Evolutionary conservation across 73 alveolate species (phyloP).

Genomic region (Stentor roeselii): DNA sequence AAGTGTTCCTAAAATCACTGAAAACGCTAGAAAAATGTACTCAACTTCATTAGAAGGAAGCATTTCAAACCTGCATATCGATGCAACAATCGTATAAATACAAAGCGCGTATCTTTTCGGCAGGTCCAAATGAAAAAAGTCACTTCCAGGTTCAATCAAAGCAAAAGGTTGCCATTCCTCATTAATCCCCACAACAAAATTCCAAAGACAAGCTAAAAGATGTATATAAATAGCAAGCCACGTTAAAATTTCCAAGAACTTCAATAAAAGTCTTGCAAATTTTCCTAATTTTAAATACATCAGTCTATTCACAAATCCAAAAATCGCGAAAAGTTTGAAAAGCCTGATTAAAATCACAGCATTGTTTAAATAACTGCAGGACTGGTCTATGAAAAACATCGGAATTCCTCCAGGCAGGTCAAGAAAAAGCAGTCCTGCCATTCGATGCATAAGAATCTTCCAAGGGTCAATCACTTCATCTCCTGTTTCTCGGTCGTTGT

Average conservation of each 20-base stretch:
- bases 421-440: neutral
- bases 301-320: neutral
- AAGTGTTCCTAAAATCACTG: neutral
- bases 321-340: neutral
- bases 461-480: neutral
- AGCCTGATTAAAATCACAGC: neutral
- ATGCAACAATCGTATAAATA: neutral
- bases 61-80: neutral
- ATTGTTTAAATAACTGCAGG: neutral
- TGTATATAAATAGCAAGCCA: slow-evolving; percentile 15
- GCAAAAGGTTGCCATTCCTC: neutral
- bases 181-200: neutral
- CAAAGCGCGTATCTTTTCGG: neutral
- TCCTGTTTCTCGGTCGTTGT: neutral
- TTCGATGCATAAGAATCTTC: neutral
- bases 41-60: neutral
- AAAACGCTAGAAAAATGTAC: neutral
- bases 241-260: neutral
- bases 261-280: neutral
- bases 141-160: neutral
- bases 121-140: neutral
- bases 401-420: neutral
- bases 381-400: neutral
- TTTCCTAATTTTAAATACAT: neutral
- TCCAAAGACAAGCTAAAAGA: slow-evolving; percentile 2